Base-by-base conservation (phyloP, 768 basidiomycete species). In the Psilocybe subaeruginosa region DNA sequence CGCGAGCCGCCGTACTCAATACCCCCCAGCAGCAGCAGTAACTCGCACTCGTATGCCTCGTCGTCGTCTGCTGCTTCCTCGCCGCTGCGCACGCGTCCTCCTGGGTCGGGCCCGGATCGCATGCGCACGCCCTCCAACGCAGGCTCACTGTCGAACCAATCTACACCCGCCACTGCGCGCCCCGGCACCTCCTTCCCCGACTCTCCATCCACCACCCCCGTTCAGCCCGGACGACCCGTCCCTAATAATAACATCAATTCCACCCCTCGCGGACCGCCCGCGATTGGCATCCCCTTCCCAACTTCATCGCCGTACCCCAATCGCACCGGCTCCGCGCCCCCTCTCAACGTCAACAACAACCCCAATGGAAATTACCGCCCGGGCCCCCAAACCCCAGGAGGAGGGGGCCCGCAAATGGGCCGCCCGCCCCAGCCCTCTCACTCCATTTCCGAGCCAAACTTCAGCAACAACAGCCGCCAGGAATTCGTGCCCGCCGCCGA, bases 401-500 rank as follows among this genome's bases (percentile, higher is more conserved):
- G 14, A 14, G 41, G 5, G 41, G 41, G 41, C 4, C 41, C 41
- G n/a, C 41, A 7, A 5, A 43, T 43, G 11, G 41, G 7, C 4
- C 41, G 41, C 41, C 41, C 41, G 41, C 3, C 41, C 4, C 4
- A 2, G 5, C 41, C 41, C 11, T 43, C 41, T 8, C 41, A 43
- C 2, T 43, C 41, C 9, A 43, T 43, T 16, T 43, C 41, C 41
- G 41, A 14, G 16, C 29, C 14, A 16, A 16, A 12, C 33, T 35
- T 31, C 35, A 23, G 35, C 46, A 47, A 47, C 31, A 39, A 31
- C 39, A 23, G 11, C n/a, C 54, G 47, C 8, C 53, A 66, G 43
- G 63, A 67, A 2, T 71, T 69, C 54, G 66, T 70, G 2, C 73
- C 72, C 48, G 72, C 67, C n/a, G 61, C 64, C 41, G 70, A 73